Evolutionary conservation across 345 rosid species (phyloP).

Genomic region (Citrus inodora): DNA sequence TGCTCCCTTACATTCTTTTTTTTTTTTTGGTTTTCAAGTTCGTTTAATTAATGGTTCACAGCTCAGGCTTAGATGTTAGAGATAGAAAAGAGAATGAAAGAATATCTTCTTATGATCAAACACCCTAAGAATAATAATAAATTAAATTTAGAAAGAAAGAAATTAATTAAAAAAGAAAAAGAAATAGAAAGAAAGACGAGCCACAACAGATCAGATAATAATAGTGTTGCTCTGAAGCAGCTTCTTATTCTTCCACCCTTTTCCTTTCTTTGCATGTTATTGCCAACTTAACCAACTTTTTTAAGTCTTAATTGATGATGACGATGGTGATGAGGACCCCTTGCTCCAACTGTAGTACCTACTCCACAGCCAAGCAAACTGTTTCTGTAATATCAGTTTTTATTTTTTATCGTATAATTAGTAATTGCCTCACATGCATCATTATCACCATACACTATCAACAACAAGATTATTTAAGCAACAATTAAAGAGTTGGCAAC

Average conservation of each 20-base stretch:
- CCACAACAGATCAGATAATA: slow-evolving; percentile 47
- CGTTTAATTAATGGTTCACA: neutral
- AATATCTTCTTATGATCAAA: slow-evolving; percentile 35
- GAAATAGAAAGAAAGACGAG: slow-evolving; percentile 14
- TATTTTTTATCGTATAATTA: neutral
- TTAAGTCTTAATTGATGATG: slow-evolving; percentile 18
- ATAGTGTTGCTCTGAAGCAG: slow-evolving; percentile 53
- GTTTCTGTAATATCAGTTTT: slow-evolving; percentile 51
- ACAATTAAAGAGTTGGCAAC: no score
- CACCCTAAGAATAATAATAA: slow-evolving; percentile 22
- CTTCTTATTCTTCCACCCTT: slow-evolving; percentile 20
- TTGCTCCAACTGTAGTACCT: slow-evolving; percentile 32
- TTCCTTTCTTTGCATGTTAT: slow-evolving; percentile 9
- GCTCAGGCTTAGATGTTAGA: slow-evolving; percentile 36
- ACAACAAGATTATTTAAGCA: no score
- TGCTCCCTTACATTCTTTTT: neutral
- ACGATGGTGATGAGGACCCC: neutral
- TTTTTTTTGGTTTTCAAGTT: neutral
- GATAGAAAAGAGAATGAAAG: slow-evolving; percentile 39
- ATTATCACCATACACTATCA: neutral
- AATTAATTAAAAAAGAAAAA: neutral
- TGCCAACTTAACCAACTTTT: slow-evolving; percentile 30
- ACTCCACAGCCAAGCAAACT: slow-evolving; percentile 73
- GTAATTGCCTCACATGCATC: neutral
- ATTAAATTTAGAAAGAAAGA: slow-evolving; percentile 7